Evolutionary conservation across 176 grass and related monocot species (phyloP).

Genomic region (Chrysopogon serrulatus): DNA sequence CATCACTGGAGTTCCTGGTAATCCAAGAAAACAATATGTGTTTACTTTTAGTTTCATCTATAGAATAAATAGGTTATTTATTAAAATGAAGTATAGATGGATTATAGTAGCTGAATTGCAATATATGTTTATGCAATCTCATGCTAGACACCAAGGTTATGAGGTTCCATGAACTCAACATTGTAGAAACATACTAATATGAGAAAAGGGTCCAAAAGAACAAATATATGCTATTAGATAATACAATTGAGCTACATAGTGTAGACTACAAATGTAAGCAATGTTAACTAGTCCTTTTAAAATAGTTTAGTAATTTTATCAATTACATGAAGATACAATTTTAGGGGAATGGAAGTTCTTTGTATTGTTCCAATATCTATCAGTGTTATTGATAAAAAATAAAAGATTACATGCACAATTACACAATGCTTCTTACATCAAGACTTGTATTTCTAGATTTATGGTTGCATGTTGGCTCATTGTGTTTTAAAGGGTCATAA

Average conservation of each 20-base stretch:
- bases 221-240: not conserved
- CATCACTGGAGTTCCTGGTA: constrained; percentile 4
- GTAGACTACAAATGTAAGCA: not conserved
- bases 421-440: not conserved
- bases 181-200: not conserved
- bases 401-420: not conserved
- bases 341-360: not conserved
- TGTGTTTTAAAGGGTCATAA: not conserved
- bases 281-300: not conserved
- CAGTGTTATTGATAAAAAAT: not conserved
- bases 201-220: not conserved
- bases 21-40: not conserved
- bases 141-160: not conserved
- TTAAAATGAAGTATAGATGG: not conserved
- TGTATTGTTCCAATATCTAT: not conserved
- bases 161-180: not conserved
- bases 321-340: not conserved
- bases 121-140: not conserved
- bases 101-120: not conserved
- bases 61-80: not conserved
- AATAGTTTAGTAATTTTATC: not conserved
- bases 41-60: not conserved
- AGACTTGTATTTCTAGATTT: not conserved
- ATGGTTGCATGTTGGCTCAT: not conserved
- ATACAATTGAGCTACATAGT: not conserved